Conservation (phyloP, 768 basidiomycete genomes). For the Hericium alpestre region DNA sequence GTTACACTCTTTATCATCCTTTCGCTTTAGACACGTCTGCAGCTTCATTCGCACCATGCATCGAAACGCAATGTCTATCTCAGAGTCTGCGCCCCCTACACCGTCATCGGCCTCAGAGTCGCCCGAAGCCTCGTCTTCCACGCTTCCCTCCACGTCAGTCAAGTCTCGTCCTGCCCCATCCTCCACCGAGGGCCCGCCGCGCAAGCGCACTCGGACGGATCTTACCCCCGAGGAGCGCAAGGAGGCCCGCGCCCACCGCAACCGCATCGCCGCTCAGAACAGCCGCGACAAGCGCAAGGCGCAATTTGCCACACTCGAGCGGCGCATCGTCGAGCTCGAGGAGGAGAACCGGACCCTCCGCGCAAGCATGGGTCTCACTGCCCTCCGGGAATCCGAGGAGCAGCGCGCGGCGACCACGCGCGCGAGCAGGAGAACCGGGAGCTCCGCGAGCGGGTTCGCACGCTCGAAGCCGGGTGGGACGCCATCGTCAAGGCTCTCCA, state of each 20-base stretch:
- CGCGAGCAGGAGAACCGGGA: conserved; percentile 64
- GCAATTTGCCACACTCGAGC: conserved; percentile 83
- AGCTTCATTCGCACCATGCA: background rate
- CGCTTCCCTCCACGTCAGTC: background rate
- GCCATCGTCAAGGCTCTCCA: conserved; percentile 67
- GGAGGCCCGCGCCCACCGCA: conserved; percentile 83
- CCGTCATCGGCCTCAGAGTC: conserved; percentile 1
- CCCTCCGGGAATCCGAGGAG: conserved; percentile 19
- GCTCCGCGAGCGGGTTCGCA: conserved; percentile 63
- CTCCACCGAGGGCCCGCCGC: conserved; percentile 32
- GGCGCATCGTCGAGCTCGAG: conserved; percentile 81
- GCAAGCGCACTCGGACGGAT: conserved; percentile 65
- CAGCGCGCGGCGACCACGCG: conserved; percentile 27
- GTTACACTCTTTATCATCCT: background rate
- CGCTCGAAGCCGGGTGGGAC: conserved; percentile 75
- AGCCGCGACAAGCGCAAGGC: conserved; percentile 85
- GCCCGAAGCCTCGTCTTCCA: conserved; percentile 5
- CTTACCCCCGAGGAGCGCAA: conserved; percentile 65
- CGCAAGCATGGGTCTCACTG: conserved; percentile 30
- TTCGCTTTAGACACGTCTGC: background rate
- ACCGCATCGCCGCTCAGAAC: conserved; percentile 89
- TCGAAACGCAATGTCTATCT: background rate
- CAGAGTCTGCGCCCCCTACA: background rate
- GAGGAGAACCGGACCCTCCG: conserved; percentile 74
- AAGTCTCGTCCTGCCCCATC: conserved; percentile 11